These are phyloP conservation scores for Penicillium flavigenum DNA, from an alignment of 495 filamentous ascomycete species.

Conservation along the genomic window DNA sequence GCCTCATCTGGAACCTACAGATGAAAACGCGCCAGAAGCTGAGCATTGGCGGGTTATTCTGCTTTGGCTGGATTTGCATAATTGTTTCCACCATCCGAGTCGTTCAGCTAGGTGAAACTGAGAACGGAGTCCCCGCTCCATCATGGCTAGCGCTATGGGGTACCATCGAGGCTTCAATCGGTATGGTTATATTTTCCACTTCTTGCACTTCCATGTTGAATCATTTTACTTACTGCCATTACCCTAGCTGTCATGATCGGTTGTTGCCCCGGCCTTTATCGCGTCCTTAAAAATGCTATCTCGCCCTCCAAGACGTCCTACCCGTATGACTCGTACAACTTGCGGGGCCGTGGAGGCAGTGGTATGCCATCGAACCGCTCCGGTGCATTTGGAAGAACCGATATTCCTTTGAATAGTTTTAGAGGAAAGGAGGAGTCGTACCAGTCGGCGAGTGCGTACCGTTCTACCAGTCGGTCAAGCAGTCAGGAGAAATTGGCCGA, in stretches of 20 bases:
- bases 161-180: conserved; percentile 15
- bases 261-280: conserved; percentile 26
- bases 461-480: conserved; percentile 15
- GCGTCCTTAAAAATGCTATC: conserved; percentile 16
- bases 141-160: too few species aligned
- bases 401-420: conserved; percentile 12
- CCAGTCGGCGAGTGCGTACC: conserved; percentile 15
- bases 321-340: conserved; percentile 16
- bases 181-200: conserved; percentile 7
- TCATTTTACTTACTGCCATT: not conserved
- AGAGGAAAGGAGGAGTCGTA: conserved; percentile 1
- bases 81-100: too few species aligned
- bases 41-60: too few species aligned
- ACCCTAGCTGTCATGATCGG: conserved; percentile 23
- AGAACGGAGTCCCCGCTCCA: too few species aligned
- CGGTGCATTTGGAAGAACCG: not conserved
- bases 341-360: conserved; percentile 5
- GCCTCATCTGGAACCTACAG: too few species aligned
- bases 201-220: not conserved
- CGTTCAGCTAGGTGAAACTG: too few species aligned
- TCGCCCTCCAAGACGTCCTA: conserved; percentile 18
- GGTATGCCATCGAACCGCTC: conserved; percentile 16
- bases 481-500: conserved; percentile 19
- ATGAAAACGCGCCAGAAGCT: too few species aligned
- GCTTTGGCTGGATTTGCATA: too few species aligned